phyloP scores from a whole-genome alignment of 306 rosid species.

The Gastrolobium villosum region DNA sequence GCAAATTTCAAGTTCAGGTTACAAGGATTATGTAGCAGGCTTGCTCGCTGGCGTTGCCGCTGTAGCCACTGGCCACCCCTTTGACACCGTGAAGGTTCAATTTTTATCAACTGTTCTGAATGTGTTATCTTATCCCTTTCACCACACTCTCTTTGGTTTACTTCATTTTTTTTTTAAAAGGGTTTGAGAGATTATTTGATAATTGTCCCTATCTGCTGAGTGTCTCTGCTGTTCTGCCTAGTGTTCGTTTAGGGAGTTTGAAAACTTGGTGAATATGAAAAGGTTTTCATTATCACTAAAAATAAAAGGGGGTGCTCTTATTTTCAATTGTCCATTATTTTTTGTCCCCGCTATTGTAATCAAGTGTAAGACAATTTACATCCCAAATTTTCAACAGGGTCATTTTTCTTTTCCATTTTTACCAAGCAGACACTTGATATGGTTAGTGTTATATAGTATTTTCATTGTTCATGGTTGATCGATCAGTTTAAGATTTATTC shows the following conservation, averaged over 20 bases:
- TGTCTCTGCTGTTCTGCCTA: not conserved
- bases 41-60: constrained; percentile 61
- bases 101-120: not conserved
- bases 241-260: not conserved
- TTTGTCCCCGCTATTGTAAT: not conserved
- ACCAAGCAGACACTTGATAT: not conserved
- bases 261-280: not conserved
- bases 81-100: constrained; percentile 60
- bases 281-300: not conserved
- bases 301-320: constrained; percentile 7
- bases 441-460: not conserved
- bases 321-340: not conserved
- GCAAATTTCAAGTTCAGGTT: constrained; percentile 54
- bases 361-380: constrained; percentile 4
- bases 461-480: not conserved
- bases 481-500: constrained; percentile 2
- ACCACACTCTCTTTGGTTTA: not conserved
- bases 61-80: constrained; percentile 58
- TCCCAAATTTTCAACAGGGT: not conserved
- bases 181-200: constrained; percentile 5
- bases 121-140: not conserved
- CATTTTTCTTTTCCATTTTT: not conserved
- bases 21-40: constrained; percentile 58
- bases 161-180: not conserved
- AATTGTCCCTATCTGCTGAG: not conserved